These are phyloP conservation scores for Penicillium steckii DNA, from an alignment of 495 filamentous ascomycete genomes.

Conservation along the genomic window DNA sequence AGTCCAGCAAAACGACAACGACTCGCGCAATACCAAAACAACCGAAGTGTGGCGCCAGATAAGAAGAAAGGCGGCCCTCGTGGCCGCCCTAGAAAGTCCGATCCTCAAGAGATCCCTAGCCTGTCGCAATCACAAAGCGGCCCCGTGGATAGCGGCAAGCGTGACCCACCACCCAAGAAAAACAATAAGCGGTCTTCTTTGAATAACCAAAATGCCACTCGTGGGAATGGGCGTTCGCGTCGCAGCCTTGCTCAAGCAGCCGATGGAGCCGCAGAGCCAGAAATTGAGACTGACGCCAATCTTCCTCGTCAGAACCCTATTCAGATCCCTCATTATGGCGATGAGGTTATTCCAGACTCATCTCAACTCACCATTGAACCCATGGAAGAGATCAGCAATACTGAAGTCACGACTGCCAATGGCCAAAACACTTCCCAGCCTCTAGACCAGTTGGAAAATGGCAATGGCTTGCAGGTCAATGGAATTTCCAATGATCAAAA, in stretches of 20 bases:
- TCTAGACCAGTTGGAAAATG: neutral
- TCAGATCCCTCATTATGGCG: neutral
- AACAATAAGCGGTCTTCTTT: neutral
- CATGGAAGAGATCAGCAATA: neutral
- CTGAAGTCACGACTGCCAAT: neutral
- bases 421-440: neutral
- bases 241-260: neutral
- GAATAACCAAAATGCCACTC: neutral
- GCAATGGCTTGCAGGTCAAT: neutral
- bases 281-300: neutral
- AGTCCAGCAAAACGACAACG: conserved; percentile 34
- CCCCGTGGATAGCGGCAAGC: neutral
- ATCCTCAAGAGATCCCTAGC: conserved; percentile 19
- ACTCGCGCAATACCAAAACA: conserved; percentile 15
- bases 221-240: neutral
- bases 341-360: neutral
- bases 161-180: neutral
- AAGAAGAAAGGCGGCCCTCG: conserved; percentile 20
- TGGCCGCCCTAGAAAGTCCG: conserved; percentile 36
- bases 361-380: neutral
- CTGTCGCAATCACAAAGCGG: conserved; percentile 16
- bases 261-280: neutral
- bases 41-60: conserved; percentile 1
- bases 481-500: neutral
- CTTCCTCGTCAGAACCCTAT: neutral